A percentile compares a stretch with the other conserved stretches of the same genome.
phyloP scores from a whole-genome alignment of 2,329 filamentous ascomycete genomes.

The Lachnellula suecica region DNA sequence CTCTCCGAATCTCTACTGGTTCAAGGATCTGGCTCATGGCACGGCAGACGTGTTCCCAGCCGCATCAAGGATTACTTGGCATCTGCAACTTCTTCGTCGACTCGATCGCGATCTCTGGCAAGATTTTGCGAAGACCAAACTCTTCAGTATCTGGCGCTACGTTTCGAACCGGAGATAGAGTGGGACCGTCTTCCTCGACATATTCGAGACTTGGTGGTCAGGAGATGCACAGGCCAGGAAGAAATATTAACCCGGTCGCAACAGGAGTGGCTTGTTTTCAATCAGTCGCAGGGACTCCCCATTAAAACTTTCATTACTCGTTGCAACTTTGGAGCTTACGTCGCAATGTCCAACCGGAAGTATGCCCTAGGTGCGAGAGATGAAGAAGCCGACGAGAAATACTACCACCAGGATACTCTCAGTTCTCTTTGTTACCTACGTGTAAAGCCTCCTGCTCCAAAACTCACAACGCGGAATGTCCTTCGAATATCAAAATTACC shows the following conservation, averaged over 20 bases:
- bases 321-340: constrained; percentile 25
- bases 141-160: constrained; percentile 46
- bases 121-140: constrained; percentile 35
- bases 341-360: constrained; percentile 20
- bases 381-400: constrained; percentile 7
- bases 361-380: constrained; percentile 18
- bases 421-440: constrained; percentile 13
- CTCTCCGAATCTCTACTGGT: constrained; percentile 28
- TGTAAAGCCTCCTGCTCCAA: constrained; percentile 4
- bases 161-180: constrained; percentile 47
- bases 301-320: constrained; percentile 21
- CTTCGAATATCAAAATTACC: neutral
- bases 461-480: neutral
- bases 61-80: constrained; percentile 15
- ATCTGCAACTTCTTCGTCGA: constrained; percentile 36
- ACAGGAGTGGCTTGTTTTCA: constrained; percentile 21
- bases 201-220: constrained; percentile 45
- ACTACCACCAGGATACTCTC: constrained; percentile 11
- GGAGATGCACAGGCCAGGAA: constrained; percentile 43
- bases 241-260: constrained; percentile 20
- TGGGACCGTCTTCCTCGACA: constrained; percentile 49
- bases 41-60: constrained; percentile 7
- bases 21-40: constrained; percentile 35
- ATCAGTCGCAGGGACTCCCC: constrained; percentile 18
- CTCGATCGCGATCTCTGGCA: constrained; percentile 16